Evolutionary conservation across 495 filamentous ascomycete genomes (phyloP).

Genomic region (Lepraria neglecta): DNA sequence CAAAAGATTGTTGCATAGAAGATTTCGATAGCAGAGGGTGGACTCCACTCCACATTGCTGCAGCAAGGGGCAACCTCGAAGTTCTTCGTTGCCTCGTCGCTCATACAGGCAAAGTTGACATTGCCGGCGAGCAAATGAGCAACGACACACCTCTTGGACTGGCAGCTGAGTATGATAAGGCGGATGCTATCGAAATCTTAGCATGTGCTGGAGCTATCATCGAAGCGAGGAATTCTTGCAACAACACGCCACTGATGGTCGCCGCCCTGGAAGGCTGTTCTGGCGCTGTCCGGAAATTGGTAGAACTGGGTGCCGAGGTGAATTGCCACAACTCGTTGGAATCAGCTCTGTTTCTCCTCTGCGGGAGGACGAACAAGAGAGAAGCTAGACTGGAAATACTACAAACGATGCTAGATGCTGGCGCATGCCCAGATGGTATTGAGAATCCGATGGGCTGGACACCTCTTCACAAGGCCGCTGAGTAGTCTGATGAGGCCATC

Average conservation of each 20-base stretch:
- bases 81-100: constrained; percentile 13
- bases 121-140: not conserved
- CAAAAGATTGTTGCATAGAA: not conserved
- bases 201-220: constrained; percentile 5
- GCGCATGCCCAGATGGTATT: not conserved
- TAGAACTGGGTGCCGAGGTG: not conserved
- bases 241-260: constrained; percentile 2
- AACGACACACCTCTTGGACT: constrained; percentile 5
- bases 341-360: not conserved
- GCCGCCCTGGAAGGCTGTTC: constrained; percentile 9
- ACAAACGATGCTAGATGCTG: not conserved
- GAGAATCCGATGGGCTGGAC: constrained; percentile 3
- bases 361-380: not conserved
- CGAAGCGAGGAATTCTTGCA: constrained; percentile 6
- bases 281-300: not conserved
- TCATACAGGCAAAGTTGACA: constrained; percentile 3
- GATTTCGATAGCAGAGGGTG: not conserved
- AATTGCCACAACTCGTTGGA: constrained; percentile 2
- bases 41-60: constrained; percentile 8
- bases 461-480: constrained; percentile 2
- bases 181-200: constrained; percentile 5
- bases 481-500: not conserved
- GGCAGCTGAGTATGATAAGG: constrained; percentile 8
- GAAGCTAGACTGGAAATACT: not conserved
- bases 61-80: constrained; percentile 12